Evolutionary conservation across 164 flowering plant species (phyloP).

Genomic region (Magnolia changhungtana): DNA sequence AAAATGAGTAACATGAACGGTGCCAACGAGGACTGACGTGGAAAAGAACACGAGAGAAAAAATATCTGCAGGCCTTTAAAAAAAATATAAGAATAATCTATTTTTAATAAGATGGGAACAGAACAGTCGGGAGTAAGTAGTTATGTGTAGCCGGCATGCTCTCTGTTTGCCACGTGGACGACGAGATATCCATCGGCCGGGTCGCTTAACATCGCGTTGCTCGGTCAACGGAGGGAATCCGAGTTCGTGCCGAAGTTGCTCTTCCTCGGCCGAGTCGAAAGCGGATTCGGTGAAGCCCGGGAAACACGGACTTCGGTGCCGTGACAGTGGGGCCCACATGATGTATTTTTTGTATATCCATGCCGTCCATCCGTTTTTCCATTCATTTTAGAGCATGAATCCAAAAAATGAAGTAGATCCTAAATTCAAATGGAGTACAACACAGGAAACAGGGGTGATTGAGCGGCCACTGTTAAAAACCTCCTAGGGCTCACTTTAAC

Average conservation of each 20-base stretch:
- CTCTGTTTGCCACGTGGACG: not conserved
- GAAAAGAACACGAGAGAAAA: not conserved
- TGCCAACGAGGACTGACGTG: slow-evolving; percentile 2
- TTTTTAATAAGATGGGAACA: not conserved
- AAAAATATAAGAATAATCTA: not conserved
- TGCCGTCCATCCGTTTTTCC: too few species aligned
- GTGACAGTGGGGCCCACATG: not conserved
- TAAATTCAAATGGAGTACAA: too few species aligned
- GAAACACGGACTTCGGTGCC: not conserved
- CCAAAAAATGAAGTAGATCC: too few species aligned
- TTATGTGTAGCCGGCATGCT: slow-evolving; percentile 3
- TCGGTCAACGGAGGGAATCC: not conserved
- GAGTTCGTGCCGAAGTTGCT: not conserved
- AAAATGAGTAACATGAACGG: not conserved
- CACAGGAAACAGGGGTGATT: too few species aligned
- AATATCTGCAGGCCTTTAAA: not conserved
- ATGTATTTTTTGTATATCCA: not conserved
- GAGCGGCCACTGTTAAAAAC: too few species aligned
- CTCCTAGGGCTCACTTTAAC: too few species aligned
- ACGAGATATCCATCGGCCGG: not conserved
- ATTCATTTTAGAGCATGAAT: too few species aligned
- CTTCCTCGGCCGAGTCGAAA: not conserved
- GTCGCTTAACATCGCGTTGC: not conserved
- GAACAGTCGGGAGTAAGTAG: slow-evolving; percentile 1
- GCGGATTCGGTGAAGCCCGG: too few species aligned